Conservation (phyloP, 208 protist genomes). For the Trypanosomatidae sp. region DNA sequence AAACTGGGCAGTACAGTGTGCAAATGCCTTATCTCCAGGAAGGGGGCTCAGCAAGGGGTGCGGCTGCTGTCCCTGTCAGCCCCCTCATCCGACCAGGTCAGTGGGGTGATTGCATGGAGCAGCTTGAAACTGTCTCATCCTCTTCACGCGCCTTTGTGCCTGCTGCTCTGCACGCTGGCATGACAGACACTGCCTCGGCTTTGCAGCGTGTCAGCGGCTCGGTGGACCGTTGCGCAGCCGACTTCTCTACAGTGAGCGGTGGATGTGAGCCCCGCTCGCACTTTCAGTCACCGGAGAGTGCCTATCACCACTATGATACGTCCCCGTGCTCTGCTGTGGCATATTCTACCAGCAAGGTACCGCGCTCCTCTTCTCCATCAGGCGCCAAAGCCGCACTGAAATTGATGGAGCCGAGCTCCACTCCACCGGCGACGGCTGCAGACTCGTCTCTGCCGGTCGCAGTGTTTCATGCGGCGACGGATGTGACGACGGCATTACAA, state of each 20-base stretch:
- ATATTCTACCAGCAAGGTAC: conserved; percentile 21
- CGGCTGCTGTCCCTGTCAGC: neutral
- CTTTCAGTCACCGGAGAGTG: conserved; percentile 1
- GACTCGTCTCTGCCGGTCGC: neutral
- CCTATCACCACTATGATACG: conserved; percentile 19
- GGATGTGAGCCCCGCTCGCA: neutral
- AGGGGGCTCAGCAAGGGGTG: neutral
- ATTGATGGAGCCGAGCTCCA: neutral
- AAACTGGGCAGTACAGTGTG: neutral
- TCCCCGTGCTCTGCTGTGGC: conserved; percentile 23
- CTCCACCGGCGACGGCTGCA: neutral
- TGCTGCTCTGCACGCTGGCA: neutral
- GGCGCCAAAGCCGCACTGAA: neutral
- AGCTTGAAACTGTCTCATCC: neutral
- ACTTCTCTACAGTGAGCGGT: neutral
- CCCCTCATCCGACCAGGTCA: neutral
- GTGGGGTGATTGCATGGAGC: conserved; percentile 4
- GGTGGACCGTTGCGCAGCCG: neutral
- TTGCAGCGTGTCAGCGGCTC: neutral
- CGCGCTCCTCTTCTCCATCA: conserved; percentile 4
- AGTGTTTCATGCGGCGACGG: neutral
- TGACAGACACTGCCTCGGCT: neutral
- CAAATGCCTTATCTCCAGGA: neutral
- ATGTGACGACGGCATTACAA: neutral
- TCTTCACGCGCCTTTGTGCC: neutral